Base-by-base conservation (phyloP, 257 asterid species). In the Solanum piurae region DNA sequence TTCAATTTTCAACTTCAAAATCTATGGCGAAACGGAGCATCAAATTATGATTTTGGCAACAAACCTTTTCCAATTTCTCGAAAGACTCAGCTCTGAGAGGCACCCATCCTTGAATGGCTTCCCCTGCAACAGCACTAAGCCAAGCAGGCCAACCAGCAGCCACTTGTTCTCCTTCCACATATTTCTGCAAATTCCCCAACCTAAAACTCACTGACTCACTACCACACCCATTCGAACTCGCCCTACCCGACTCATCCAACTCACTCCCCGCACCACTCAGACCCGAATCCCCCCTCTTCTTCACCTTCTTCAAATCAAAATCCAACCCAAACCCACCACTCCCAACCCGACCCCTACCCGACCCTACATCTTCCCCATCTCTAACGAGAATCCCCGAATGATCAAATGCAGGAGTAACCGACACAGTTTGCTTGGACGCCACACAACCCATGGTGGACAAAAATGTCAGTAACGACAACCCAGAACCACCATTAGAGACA, bases 131-230 rank as follows among this genome's bases (percentile, higher is more conserved):
- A n/a, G 92, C 89, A 42, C 91, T 90, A 3, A 94, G 93, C 98
- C 98, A 94, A 25, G 94, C 86, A 12, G 98, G 96, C 98, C 98
- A 94, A 84, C 98, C 98, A 1, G 95, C 96, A 38, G 93, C 95
- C 60, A 92, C 93, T 72, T 93, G 96, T 58, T 93, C 94, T 7
- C 93, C 96, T 55, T 92, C 60, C n/a, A 36, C 87, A 83, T 92
- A 94, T 94, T 91, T 97, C 74, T 92, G 95, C 92, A 97, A 86
- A 84, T 97, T 94, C 91, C 97, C 98, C 25, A 97, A 91, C 91
- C 99, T 89, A 87, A 96, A 96, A 87, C 99, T 97, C 91, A 95
- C 97, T 7, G 98, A 95, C 86, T 91, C 97, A 77, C 98, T 94
- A 77, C 93, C 96, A 42, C 91, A 92, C 85, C 95, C 96, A 27